Conservation (phyloP, 139 green algal genomes). For the Micractinium sp. region DNA sequence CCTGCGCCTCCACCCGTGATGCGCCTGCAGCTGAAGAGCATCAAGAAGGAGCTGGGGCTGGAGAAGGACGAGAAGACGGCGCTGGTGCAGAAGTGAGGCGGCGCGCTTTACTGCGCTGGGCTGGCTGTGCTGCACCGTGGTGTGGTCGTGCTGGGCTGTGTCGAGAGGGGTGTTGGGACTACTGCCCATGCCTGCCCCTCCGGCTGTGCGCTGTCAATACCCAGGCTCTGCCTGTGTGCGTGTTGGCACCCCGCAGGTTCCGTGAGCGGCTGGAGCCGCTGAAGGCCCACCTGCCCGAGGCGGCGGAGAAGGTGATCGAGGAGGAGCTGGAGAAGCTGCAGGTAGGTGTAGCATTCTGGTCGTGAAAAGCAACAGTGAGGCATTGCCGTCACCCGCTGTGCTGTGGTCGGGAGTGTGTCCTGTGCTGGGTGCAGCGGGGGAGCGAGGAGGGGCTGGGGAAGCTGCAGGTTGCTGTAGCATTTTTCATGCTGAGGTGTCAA, state of each 20-base stretch:
- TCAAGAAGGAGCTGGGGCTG: slow-evolving; percentile 98
- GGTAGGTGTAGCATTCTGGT: not conserved
- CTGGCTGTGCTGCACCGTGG: not conserved
- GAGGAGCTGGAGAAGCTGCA: slow-evolving; percentile 94
- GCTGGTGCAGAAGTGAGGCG: slow-evolving; percentile 78
- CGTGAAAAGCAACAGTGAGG: no score
- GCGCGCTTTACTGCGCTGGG: not conserved
- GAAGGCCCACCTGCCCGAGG: slow-evolving; percentile 46
- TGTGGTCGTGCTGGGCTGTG: not conserved
- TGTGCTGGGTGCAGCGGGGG: slow-evolving; percentile 13
- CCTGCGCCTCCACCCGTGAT: not conserved
- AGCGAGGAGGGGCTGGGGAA: slow-evolving; percentile 93
- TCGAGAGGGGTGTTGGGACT: no score
- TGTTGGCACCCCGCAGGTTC: slow-evolving; percentile 39
- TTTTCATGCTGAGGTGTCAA: no score
- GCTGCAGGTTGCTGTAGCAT: slow-evolving; percentile 50
- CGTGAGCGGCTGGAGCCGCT: slow-evolving; percentile 54
- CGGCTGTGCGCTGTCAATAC: not conserved
- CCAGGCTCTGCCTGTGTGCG: no score
- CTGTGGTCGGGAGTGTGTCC: no score
- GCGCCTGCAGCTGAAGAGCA: slow-evolving; percentile 84
- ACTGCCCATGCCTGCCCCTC: not conserved
- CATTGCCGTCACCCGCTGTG: no score
- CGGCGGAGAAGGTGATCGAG: slow-evolving; percentile 71
- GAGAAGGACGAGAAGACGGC: slow-evolving; percentile 97